Percentiles rank a stretch among this genome's conserved stretches.
These are phyloP conservation scores for Starmera pachycereana DNA, from an alignment of 805 yeast genomes.

Conservation along the genomic window DNA sequence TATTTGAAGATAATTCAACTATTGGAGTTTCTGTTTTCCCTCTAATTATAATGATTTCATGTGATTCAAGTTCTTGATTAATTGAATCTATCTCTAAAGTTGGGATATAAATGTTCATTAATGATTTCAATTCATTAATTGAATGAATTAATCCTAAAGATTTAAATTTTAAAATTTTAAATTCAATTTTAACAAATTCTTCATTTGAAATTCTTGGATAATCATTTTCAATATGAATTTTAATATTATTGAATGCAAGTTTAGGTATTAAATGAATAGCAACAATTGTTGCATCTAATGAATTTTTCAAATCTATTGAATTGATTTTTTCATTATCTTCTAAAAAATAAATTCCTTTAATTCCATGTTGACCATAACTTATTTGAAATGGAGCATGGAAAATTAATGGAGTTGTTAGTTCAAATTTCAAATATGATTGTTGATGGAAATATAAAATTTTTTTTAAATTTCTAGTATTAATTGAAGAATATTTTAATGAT, in stretches of 20 bases:
- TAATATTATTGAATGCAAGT: conserved; percentile 7
- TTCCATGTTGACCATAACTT: conserved; percentile 27
- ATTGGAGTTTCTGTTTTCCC: conserved; percentile 62
- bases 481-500: conserved; percentile 31
- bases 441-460: conserved; percentile 46
- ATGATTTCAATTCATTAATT: conserved; percentile 27
- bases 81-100: conserved; percentile 7
- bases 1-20: conserved; percentile 32
- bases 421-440: conserved; percentile 15
- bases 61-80: conserved; percentile 12
- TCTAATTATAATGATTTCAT: conserved; percentile 37
- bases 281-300: conserved; percentile 26
- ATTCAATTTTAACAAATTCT: conserved; percentile 1
- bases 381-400: conserved; percentile 29
- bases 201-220: conserved; percentile 16
- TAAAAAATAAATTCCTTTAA: conserved; percentile 25
- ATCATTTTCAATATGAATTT: conserved; percentile 8
- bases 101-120: conserved; percentile 52
- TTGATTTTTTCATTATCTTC: conserved; percentile 22
- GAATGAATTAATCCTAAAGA: conserved; percentile 65
- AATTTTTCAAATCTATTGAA: conserved; percentile 22
- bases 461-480: conserved; percentile 43
- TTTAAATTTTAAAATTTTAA: conserved; percentile 21
- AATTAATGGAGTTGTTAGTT: conserved; percentile 32
- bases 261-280: conserved; percentile 18